These are phyloP conservation scores for Hypoxylon trugodes DNA, from an alignment of 495 filamentous ascomycete genomes.

Conservation along the genomic window DNA sequence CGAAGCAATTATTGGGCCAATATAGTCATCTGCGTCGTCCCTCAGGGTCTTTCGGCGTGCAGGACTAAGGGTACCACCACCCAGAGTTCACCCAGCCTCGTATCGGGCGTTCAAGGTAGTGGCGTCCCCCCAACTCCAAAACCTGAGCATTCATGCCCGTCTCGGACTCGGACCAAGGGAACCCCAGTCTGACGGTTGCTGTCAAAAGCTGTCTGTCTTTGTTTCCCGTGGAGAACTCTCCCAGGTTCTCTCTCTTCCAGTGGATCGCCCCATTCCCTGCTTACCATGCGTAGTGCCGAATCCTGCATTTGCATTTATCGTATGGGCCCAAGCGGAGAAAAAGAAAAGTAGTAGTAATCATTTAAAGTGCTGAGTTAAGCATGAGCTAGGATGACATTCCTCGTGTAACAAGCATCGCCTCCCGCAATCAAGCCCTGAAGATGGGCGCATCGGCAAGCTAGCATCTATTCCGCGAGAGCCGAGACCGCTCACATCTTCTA, in stretches of 20 bases:
- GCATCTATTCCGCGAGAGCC: conserved; percentile 13
- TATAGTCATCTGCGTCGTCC: neutral
- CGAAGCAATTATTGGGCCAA: neutral
- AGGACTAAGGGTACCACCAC: conserved; percentile 2
- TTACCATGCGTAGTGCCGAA: conserved; percentile 29
- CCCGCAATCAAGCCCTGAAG: neutral
- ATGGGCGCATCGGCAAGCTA: neutral
- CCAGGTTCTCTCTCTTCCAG: neutral
- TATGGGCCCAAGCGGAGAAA: conserved; percentile 7
- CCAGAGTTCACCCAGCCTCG: conserved; percentile 18
- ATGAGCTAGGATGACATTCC: conserved; percentile 24
- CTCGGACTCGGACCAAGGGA: conserved; percentile 39
- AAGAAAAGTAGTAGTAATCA: no score
- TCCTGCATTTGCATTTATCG: conserved; percentile 28
- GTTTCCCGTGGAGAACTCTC: conserved; percentile 14
- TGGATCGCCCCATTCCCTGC: conserved; percentile 6
- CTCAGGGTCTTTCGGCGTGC: neutral
- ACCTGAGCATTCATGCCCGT: conserved; percentile 32
- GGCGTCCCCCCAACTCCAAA: conserved; percentile 2
- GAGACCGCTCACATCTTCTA: neutral
- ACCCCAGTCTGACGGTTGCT: conserved; percentile 24
- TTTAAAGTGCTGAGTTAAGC: conserved; percentile 30
- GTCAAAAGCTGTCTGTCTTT: conserved; percentile 6
- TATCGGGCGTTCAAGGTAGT: conserved; percentile 21
- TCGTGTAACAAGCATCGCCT: conserved; percentile 9